Percentiles rank a stretch among this genome's conserved stretches.
These are phyloP conservation scores for Adansonia rubrostipa DNA, from an alignment of 441 rosid genomes.

Conservation along the genomic window DNA sequence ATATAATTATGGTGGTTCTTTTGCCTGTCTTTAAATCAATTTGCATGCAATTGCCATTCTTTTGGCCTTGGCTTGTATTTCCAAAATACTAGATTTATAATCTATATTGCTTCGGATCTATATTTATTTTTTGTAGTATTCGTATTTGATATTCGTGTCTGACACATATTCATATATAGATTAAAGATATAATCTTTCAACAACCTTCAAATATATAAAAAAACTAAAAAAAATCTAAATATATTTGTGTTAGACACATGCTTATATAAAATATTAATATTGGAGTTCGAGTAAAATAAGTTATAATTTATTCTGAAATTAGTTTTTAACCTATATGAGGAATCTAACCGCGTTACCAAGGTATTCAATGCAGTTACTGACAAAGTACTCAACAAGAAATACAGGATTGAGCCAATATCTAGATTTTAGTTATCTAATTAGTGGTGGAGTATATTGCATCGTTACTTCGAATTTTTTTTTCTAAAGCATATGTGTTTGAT, in stretches of 20 bases:
- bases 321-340: constrained; percentile 21
- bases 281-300: too few relatives aligned
- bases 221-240: too few relatives aligned
- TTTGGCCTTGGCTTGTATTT: background rate
- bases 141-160: too few relatives aligned
- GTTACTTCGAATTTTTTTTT: too few relatives aligned
- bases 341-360: constrained; percentile 29
- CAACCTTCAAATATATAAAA: too few relatives aligned
- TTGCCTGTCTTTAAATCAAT: constrained; percentile 26
- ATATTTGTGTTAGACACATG: too few relatives aligned
- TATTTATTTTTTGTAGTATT: too few relatives aligned
- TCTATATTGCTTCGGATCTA: background rate
- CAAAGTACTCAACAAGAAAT: constrained; percentile 25
- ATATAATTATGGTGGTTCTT: constrained; percentile 49
- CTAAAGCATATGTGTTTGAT: too few relatives aligned
- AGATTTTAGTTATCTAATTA: background rate
- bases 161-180: too few relatives aligned
- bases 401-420: constrained; percentile 27
- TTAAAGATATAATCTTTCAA: too few relatives aligned
- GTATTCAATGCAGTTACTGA: constrained; percentile 35
- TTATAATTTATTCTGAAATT: background rate
- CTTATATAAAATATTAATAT: too few relatives aligned
- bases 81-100: background rate
- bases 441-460: background rate
- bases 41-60: constrained; percentile 26